Evolutionary conservation across 179 eudicot species (phyloP).

Genomic region (Monotropa hypopitys): DNA sequence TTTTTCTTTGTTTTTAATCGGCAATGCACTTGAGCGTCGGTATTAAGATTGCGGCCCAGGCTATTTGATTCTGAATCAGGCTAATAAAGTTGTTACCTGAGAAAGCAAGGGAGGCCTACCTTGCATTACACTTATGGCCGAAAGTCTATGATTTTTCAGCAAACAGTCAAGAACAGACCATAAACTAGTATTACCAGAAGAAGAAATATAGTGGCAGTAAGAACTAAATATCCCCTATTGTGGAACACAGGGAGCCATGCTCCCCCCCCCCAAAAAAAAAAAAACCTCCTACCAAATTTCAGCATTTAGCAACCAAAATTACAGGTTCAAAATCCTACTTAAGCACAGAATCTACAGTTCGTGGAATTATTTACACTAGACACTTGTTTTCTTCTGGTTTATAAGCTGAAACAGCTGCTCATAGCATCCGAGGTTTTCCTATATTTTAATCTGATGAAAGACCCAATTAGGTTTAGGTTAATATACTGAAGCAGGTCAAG

Average conservation of each 20-base stretch:
- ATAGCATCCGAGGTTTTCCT: background rate
- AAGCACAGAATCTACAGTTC: background rate
- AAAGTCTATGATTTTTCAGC: background rate
- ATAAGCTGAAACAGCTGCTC: background rate
- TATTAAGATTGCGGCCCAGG: background rate
- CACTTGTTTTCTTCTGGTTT: too few relatives aligned
- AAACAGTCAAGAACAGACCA: background rate
- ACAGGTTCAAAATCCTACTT: background rate
- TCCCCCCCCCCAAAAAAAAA: too few relatives aligned
- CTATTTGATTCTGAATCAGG: background rate
- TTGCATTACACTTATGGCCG: background rate
- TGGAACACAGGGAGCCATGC: background rate
- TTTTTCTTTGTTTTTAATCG: background rate
- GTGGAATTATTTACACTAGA: too few relatives aligned
- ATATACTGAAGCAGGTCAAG: background rate
- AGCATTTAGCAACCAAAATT: background rate
- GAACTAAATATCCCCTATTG: background rate
- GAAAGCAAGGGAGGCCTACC: background rate
- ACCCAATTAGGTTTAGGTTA: background rate
- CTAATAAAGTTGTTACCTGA: background rate
- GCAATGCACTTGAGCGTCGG: background rate
- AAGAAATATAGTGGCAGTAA: background rate
- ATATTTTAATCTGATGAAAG: background rate
- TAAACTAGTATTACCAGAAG: background rate
- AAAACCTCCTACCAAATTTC: background rate